Percentiles rank a stretch among this genome's conserved stretches.
phyloP scores from a whole-genome alignment of 345 rosid genomes.

The Angophora floribunda region DNA sequence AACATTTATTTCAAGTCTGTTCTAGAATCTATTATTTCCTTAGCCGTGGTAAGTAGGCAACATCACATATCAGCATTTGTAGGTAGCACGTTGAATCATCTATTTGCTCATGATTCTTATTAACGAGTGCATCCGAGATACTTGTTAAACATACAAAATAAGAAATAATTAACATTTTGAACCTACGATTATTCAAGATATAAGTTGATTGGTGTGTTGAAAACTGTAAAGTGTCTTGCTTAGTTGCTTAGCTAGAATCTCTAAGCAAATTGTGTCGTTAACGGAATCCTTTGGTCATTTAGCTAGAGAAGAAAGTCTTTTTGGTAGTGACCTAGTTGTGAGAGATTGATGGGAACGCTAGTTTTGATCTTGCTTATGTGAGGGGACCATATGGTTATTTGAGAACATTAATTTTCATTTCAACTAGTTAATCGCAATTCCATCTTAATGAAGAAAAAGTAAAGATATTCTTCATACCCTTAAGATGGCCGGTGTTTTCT shows the following conservation, averaged over 20 bases:
- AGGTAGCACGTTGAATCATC: background rate
- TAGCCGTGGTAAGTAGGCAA: background rate
- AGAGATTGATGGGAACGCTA: background rate
- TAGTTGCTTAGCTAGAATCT: background rate
- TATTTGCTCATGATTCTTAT: background rate
- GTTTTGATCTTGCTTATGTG: background rate
- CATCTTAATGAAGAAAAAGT: background rate
- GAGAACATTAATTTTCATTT: too few relatives aligned
- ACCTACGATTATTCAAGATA: background rate
- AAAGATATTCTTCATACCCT: too few relatives aligned
- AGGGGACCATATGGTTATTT: background rate
- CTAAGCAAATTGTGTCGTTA: background rate
- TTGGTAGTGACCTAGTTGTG: background rate
- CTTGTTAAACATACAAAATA: background rate
- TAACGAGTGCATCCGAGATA: background rate
- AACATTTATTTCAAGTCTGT: background rate
- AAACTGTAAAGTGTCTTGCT: background rate
- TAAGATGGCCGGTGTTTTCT: background rate
- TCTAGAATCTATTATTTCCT: background rate
- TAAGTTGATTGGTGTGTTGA: background rate
- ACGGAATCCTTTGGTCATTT: background rate
- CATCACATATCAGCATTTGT: background rate
- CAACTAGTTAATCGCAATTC: background rate
- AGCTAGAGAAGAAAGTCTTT: background rate
- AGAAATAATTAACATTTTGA: background rate